Evolutionary conservation across 139 green algal genomes (phyloP).

Genomic region (Auxenochlorella pyrenoidosa): DNA sequence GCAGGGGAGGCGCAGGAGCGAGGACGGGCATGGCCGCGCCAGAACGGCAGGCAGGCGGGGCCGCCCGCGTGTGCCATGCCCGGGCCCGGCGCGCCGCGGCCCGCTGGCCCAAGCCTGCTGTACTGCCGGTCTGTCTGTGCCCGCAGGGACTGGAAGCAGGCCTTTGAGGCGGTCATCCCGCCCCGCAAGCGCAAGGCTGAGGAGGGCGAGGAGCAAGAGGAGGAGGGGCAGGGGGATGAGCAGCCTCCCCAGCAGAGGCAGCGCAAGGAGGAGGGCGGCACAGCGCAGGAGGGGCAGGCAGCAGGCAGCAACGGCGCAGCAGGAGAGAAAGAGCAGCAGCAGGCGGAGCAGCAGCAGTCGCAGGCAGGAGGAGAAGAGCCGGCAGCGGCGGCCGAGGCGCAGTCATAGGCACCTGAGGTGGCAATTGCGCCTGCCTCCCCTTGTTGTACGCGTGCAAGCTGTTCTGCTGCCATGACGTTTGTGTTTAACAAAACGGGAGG

Average conservation of each 20-base stretch:
- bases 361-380: background rate
- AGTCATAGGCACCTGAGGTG: background rate
- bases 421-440: too few species aligned
- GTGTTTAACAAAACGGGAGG: too few species aligned
- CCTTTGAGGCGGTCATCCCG: slow-evolving; percentile 48
- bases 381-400: background rate
- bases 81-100: too few species aligned
- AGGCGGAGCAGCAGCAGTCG: background rate
- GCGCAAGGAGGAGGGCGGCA: background rate
- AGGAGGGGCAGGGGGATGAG: background rate
- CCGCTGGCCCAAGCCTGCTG: too few species aligned
- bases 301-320: background rate
- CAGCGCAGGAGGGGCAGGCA: background rate
- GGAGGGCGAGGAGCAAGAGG: background rate
- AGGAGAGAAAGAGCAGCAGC: too few species aligned
- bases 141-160: slow-evolving; percentile 42
- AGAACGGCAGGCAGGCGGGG: too few species aligned
- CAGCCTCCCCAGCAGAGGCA: background rate
- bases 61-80: too few species aligned
- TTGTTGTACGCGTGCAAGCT: too few species aligned
- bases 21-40: too few species aligned
- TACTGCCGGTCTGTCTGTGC: too few species aligned
- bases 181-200: slow-evolving; percentile 43
- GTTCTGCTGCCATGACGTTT: too few species aligned
- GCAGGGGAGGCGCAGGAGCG: too few species aligned